Conservation (phyloP, 768 basidiomycete genomes). For the Phanerochaete sordida region DNA sequence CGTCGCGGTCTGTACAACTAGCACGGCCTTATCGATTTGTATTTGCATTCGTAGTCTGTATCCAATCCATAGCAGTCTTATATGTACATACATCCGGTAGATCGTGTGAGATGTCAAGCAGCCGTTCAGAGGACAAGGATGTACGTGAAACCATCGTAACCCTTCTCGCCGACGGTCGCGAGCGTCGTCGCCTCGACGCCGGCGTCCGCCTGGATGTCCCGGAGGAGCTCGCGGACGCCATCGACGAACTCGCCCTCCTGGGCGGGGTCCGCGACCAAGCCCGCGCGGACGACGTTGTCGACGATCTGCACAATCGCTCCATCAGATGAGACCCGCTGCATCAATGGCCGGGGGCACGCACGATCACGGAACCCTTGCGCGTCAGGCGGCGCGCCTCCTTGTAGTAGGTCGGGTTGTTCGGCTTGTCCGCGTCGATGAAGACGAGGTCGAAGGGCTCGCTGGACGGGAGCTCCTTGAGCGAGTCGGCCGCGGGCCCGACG, state of each 20-base stretch:
- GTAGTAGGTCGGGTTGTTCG: constrained; percentile 52
- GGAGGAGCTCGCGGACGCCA: constrained; percentile 46
- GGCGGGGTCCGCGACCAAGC: constrained; percentile 37
- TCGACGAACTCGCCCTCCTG: constrained; percentile 27
- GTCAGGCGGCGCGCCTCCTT: constrained; percentile 57
- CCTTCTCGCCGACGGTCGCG: constrained; percentile 32
- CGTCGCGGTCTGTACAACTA: too few species aligned
- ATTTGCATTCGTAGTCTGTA: too few species aligned
- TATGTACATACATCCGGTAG: too few species aligned
- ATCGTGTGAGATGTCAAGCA: neutral
- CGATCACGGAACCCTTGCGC: constrained; percentile 58
- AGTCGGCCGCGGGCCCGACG: constrained; percentile 49
- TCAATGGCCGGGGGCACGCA: constrained; percentile 26
- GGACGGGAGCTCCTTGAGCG: constrained; percentile 44
- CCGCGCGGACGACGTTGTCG: constrained; percentile 57
- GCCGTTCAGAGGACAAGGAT: constrained; percentile 2
- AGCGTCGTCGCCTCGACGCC: constrained; percentile 36
- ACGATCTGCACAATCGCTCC: constrained; percentile 39
- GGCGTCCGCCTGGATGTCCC: constrained; percentile 43
- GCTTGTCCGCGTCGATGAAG: constrained; percentile 75
- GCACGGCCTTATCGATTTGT: too few species aligned
- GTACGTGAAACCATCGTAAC: constrained; percentile 30
- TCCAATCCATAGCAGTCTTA: too few species aligned
- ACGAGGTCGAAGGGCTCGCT: constrained; percentile 56
- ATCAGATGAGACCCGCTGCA: neutral